These are phyloP conservation scores for Pyrenula massariospora DNA, from an alignment of 495 filamentous ascomycete genomes.

Conservation along the genomic window DNA sequence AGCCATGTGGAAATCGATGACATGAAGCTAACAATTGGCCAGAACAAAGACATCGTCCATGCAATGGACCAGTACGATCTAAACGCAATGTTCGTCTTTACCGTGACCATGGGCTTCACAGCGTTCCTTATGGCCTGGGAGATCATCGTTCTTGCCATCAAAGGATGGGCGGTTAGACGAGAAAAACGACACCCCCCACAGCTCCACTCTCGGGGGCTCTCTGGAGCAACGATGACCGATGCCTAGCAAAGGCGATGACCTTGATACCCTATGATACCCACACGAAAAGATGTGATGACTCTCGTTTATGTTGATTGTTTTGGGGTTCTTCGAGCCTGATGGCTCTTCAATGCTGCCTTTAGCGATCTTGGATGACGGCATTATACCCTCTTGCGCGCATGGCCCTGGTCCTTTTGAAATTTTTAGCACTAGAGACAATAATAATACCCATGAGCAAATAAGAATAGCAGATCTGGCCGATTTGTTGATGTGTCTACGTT, in stretches of 20 bases:
- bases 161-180: conserved; percentile 71
- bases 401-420: neutral
- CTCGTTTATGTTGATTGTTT: too few relatives aligned
- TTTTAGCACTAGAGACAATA: too few relatives aligned
- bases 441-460: too few relatives aligned
- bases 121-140: conserved; percentile 81
- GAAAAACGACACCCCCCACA: conserved; percentile 18
- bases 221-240: neutral
- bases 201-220: neutral
- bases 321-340: too few relatives aligned
- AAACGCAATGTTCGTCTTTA: conserved; percentile 89
- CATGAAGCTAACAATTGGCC: neutral
- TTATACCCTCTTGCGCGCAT: neutral
- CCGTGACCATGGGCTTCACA: conserved; percentile 73
- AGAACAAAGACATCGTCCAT: conserved; percentile 52
- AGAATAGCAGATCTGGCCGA: too few relatives aligned
- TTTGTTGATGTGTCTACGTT: too few relatives aligned
- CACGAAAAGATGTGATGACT: neutral
- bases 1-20: neutral
- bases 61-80: conserved; percentile 63
- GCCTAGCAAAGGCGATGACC: too few relatives aligned
- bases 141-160: conserved; percentile 67
- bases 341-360: neutral
- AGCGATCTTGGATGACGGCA: neutral
- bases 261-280: too few relatives aligned